phyloP scores from a whole-genome alignment of 2,329 filamentous ascomycete genomes.

The Purpureocillium takamizusanense region DNA sequence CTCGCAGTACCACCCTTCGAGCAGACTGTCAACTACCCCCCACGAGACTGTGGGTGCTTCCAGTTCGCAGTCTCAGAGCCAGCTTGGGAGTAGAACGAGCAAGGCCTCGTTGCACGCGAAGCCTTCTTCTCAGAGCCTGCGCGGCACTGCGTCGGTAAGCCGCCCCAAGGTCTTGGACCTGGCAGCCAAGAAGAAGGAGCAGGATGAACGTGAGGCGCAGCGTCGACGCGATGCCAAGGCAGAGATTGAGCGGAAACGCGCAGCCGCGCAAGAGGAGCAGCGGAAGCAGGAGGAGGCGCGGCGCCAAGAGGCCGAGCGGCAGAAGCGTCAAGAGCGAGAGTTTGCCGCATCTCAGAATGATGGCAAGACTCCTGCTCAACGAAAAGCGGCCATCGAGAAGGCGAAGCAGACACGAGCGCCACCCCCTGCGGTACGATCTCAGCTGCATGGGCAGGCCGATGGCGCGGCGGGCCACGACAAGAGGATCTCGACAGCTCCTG shows the following conservation, averaged over 20 bases:
- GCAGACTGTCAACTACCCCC: conserved; percentile 45
- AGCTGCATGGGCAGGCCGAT: conserved; percentile 42
- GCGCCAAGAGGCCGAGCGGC: conserved; percentile 52
- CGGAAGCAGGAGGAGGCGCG: conserved; percentile 48
- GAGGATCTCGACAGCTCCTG: conserved; percentile 9
- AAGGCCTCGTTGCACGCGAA: conserved; percentile 55
- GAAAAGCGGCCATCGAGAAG: conserved; percentile 54
- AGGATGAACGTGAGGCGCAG: conserved; percentile 71
- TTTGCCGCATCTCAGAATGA: conserved; percentile 53
- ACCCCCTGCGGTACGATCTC: conserved; percentile 47
- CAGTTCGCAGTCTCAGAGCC: conserved; percentile 29
- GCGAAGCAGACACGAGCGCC: conserved; percentile 57
- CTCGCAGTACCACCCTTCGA: conserved; percentile 50
- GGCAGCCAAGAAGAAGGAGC: conserved; percentile 74
- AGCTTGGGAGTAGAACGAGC: conserved; percentile 55
- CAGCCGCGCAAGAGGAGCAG: conserved; percentile 57
- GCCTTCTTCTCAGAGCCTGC: conserved; percentile 49
- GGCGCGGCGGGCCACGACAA: conserved; percentile 24
- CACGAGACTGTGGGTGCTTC: conserved; percentile 33
- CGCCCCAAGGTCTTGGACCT: conserved; percentile 65
- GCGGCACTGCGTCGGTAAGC: conserved; percentile 47
- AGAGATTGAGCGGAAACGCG: conserved; percentile 70
- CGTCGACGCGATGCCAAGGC: conserved; percentile 74
- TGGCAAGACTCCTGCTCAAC: conserved; percentile 56
- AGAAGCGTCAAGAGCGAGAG: conserved; percentile 52